A percentile compares a stretch with the other conserved stretches of the same genome.
Evolutionary conservation across 169 alveolate genomes (phyloP).

Genomic region (Plasmodium fragile): DNA sequence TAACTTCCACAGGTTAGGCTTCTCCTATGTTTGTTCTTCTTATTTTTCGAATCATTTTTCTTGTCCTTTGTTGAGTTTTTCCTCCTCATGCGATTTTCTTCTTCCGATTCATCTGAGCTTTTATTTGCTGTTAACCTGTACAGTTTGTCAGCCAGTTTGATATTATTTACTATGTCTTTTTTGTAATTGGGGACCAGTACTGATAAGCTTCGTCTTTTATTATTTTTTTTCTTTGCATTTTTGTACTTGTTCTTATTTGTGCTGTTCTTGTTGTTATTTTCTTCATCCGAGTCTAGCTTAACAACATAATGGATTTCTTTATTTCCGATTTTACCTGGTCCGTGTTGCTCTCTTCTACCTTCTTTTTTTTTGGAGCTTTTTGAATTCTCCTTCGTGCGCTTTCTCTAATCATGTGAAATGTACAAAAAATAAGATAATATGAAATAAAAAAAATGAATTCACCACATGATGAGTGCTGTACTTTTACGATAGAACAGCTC

Average conservation of each 20-base stretch:
- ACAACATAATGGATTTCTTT: not conserved
- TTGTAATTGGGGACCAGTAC: constrained; percentile 30
- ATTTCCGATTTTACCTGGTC: not conserved
- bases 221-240: constrained; percentile 24
- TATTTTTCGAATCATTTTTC: constrained; percentile 17
- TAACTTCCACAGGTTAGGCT: constrained; percentile 47
- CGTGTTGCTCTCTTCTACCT: not conserved
- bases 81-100: constrained; percentile 2
- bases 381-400: not conserved
- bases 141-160: constrained; percentile 48
- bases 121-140: constrained; percentile 18
- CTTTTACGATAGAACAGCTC: not conserved
- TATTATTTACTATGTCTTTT: constrained; percentile 54
- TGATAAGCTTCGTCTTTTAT: constrained; percentile 61
- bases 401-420: not conserved
- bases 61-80: constrained; percentile 3
- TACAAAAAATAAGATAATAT: not conserved
- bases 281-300: constrained; percentile 5
- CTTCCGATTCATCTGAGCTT: constrained; percentile 21
- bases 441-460: not conserved
- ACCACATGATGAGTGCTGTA: not conserved
- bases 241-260: constrained; percentile 27
- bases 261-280: not conserved
- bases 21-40: constrained; percentile 34
- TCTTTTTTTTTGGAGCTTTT: constrained; percentile 16